Evolutionary conservation across 495 filamentous ascomycete species (phyloP).

Genomic region (Umbilicaria muhlenbergii): DNA sequence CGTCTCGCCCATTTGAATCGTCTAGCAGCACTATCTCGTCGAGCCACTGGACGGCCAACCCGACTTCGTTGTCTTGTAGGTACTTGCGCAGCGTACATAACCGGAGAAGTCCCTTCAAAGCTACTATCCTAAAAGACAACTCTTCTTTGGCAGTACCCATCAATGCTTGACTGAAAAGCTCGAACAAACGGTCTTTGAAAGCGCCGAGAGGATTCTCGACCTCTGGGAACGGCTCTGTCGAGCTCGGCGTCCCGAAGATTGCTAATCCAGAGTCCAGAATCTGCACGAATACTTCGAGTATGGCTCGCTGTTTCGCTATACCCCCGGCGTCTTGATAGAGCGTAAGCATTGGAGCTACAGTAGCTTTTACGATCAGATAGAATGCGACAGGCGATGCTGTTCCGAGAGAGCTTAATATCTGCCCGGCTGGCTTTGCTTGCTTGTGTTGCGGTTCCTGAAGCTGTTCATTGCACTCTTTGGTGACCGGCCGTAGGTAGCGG

Average conservation of each 20-base stretch:
- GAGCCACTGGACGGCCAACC: constrained; percentile 47
- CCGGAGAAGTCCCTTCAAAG: constrained; percentile 41
- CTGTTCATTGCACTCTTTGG: constrained; percentile 56
- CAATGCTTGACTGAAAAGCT: constrained; percentile 43
- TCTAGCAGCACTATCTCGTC: constrained; percentile 49
- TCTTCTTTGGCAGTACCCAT: constrained; percentile 47
- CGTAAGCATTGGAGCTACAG: constrained; percentile 43
- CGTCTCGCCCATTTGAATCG: constrained; percentile 36
- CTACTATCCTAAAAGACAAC: constrained; percentile 45
- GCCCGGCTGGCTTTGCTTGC: constrained; percentile 52
- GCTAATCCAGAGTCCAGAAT: constrained; percentile 40
- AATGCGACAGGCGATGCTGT: constrained; percentile 38
- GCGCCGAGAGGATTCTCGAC: constrained; percentile 36
- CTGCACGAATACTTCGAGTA: constrained; percentile 46
- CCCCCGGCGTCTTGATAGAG: constrained; percentile 49
- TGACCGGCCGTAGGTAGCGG: constrained; percentile 45
- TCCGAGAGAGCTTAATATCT: constrained; percentile 42
- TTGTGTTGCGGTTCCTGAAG: constrained; percentile 63
- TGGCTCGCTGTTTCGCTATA: constrained; percentile 49
- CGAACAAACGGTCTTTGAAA: constrained; percentile 46
- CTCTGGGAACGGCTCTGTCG: constrained; percentile 14
- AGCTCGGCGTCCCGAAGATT: constrained; percentile 42
- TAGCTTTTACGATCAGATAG: constrained; percentile 35
- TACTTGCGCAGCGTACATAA: constrained; percentile 39
- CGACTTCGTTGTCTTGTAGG: constrained; percentile 47